Conservation (phyloP, 2,329 filamentous ascomycete genomes). For the Phaeosphaeria sp. region DNA sequence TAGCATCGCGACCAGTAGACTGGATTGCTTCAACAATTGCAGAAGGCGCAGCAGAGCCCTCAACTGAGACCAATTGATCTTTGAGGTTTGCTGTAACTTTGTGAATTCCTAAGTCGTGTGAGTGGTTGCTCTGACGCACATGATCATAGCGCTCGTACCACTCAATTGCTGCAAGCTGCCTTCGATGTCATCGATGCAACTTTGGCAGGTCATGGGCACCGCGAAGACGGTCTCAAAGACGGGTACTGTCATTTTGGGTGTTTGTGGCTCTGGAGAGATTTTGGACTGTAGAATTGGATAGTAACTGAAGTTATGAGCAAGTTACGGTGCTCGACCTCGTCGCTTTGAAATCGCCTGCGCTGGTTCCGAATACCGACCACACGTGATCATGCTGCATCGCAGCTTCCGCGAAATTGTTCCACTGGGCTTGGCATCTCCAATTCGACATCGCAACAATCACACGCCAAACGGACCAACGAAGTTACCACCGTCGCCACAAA, state of each 20-base stretch:
- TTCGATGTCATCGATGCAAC: conserved; percentile 86
- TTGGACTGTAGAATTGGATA: neutral
- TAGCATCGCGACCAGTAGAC: conserved; percentile 88
- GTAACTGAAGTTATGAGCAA: conserved; percentile 11
- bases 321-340: conserved; percentile 12
- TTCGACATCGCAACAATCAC: conserved; percentile 5
- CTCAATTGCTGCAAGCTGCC: conserved; percentile 76
- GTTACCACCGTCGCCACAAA: neutral
- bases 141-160: conserved; percentile 53
- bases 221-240: conserved; percentile 82
- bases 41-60: conserved; percentile 90
- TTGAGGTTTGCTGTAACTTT: conserved; percentile 83
- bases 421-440: conserved; percentile 20
- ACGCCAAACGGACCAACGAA: conserved; percentile 1
- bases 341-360: conserved; percentile 42
- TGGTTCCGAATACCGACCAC: conserved; percentile 10
- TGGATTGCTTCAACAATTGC: conserved; percentile 89
- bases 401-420: conserved; percentile 19
- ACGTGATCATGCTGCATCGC: conserved; percentile 17
- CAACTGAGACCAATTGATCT: conserved; percentile 82
- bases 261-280: conserved; percentile 1
- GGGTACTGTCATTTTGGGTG: conserved; percentile 38
- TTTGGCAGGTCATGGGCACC: conserved; percentile 89
- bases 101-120: conserved; percentile 68
- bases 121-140: conserved; percentile 28